Base-by-base conservation (phyloP, 805 yeast genomes). In the Yamadazyma olivae region DNA sequence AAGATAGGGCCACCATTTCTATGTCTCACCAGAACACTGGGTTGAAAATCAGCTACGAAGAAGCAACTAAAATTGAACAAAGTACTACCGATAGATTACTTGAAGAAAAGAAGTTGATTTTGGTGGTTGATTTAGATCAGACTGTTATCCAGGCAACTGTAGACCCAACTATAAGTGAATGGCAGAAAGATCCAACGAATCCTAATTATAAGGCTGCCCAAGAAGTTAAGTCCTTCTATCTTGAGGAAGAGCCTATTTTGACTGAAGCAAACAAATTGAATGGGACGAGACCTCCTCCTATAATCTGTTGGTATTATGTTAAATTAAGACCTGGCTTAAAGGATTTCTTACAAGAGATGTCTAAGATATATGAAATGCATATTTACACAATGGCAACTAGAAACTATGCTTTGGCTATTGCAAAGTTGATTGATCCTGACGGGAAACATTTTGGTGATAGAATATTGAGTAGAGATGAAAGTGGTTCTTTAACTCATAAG, bases 311-410 rank as follows among this genome's bases (percentile, higher is more conserved):
- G 85, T 93, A 93, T 58, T 93, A 86, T 50, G 96, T 95, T 19
- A 93, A 93, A 58, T 63, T 87, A 25, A 74, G 99, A 44, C 98
- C 98, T 0, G 96, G 96, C 0, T 67, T 93, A 26, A 62, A 71
- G 33, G 81, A 79, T 34, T 93, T 93, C 55, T 70, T 93, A 35
- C 75, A 73, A 33, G 68, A 70, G 32, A 74, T 87, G 33, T 65
- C 82, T 5, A 60, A 80, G 32, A 62, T 74, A 30, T 93, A 83
- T 56, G 98, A 93, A 61, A 66, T 93, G 70, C 99, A 93, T 54
- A 86, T 93, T 26, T 93, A 93, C 58, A 93, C 99, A 4, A 93
- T 93, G 99, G 99, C 98, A 6, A 93, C 99, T 4, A 70, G 96
- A 46, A 81, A 91, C 19, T 93, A 93, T 59, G 99, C 99, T 0